Conservation (phyloP, 768 basidiomycete species). For the Lactarius quietus region DNA sequence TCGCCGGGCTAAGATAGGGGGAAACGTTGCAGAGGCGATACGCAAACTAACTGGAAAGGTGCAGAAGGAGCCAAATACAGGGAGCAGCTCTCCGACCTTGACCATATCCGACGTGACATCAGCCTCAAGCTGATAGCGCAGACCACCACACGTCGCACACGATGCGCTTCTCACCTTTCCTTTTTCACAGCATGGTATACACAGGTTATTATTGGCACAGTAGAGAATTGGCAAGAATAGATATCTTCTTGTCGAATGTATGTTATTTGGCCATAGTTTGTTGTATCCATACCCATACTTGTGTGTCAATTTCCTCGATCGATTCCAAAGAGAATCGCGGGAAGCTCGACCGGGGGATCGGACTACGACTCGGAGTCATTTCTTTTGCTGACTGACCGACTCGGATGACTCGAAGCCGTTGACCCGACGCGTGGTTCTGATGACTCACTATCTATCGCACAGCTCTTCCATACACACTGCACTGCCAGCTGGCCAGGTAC, state of each 20-base stretch:
- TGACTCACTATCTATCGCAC: constrained; percentile 1
- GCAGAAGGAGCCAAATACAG: not conserved
- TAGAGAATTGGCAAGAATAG: no score
- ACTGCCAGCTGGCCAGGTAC: not conserved
- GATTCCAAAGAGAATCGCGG: not conserved
- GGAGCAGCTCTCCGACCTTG: not conserved
- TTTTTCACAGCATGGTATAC: not conserved
- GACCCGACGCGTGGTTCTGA: not conserved
- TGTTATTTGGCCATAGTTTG: not conserved
- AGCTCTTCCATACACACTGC: not conserved
- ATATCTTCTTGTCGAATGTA: not conserved
- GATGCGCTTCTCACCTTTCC: not conserved
- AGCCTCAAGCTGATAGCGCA: not conserved
- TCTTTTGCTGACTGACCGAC: not conserved
- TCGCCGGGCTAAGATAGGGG: not conserved
- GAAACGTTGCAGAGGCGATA: constrained; percentile 10
- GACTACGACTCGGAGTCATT: not conserved
- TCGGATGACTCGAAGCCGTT: not conserved
- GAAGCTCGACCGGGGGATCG: not conserved
- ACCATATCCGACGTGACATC: not conserved
- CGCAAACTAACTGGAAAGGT: constrained; percentile 4
- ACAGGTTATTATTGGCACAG: not conserved
- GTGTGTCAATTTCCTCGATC: not conserved
- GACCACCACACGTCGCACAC: not conserved
- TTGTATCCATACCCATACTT: not conserved